Evolutionary conservation across 1,139 yeast genomes (phyloP), one percentile per base, ranked within the genome.

Genomic region (Scheffersomyces cryptocercus): DNA sequence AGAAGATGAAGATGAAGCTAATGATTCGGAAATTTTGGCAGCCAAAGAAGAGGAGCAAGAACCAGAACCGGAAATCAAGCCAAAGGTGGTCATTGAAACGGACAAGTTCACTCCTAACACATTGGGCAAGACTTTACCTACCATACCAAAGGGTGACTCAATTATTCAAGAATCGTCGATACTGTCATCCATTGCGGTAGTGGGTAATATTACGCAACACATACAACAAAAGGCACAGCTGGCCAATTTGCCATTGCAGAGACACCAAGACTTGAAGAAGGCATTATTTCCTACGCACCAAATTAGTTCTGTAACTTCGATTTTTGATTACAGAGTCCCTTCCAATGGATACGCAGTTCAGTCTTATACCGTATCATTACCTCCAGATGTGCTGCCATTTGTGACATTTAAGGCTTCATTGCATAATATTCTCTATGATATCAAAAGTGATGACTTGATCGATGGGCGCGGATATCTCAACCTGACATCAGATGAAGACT

Each of bases 321-420:
- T 59, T 26, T 75, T 77, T 48, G 81, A 79, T 43, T 79, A 75
- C 53, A 66, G 64, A 41, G 67, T 79, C 46, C 67, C 69, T 10
- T 67, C 81, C 0, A 67, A 69, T 37, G 81, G 81, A 1, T 73
- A 64, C 47, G 64, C 72, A 10, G 56, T 67, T 12, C 75, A 71
- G 47, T 64, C 77, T 5, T 75, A 70, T 48, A 59, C 81, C 0
- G 40, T 79, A 4, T 55, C 69, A 0, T 62, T 80, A 39, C 82
- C 82, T 13, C 63, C 65, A 5, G 77, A 72, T 36, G 60, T 71
- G 12, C 65, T 74, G 47, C 73, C 81, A 2, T 65, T 72, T 28
- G 65, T 78, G 2, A 67, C 78, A 1, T 61, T 79, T 37, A 69
- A 70, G 43, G 70, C 77, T 3, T 63, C 70, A 3, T 65, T 80